phyloP scores from a whole-genome alignment of 2,329 filamentous ascomycete species.

The Colletotrichum viniferum region DNA sequence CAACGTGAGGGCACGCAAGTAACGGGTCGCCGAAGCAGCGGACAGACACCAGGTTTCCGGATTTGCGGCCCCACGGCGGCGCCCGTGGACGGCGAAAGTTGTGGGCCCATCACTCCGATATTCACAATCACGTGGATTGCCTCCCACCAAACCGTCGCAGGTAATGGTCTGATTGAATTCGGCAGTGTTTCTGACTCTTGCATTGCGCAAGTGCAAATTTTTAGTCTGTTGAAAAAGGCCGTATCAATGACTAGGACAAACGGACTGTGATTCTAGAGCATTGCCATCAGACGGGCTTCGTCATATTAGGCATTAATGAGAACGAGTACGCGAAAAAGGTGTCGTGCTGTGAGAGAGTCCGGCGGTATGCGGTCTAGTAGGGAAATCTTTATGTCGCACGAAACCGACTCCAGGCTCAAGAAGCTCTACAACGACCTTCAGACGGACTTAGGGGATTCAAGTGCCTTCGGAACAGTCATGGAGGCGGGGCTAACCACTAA shows the following conservation, averaged over 20 bases:
- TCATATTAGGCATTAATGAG: not conserved
- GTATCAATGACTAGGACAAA: not conserved
- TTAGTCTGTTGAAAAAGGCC: not conserved
- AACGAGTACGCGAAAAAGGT: not conserved
- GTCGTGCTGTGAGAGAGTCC: not conserved
- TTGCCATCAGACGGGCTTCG: not conserved
- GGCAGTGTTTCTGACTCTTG: not conserved
- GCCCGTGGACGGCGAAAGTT: not conserved
- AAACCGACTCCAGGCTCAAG: not conserved
- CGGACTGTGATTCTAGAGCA: not conserved
- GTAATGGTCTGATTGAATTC: rapidly evolving
- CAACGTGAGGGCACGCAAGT: not conserved
- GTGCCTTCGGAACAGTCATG: not conserved
- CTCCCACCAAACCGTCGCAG: not conserved
- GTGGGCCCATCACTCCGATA: not conserved
- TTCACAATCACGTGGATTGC: not conserved
- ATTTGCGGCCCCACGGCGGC: not conserved
- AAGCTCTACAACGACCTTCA: not conserved
- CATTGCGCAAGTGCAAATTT: not conserved
- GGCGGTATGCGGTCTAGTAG: not conserved
- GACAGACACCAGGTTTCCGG: not conserved
- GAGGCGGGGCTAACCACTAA: not conserved
- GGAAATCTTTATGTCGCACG: not conserved
- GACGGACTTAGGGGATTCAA: not conserved
- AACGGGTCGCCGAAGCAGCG: not conserved